A percentile compares a stretch with the other conserved stretches of the same genome.
These are phyloP conservation scores for Dimocarpus longan DNA, from an alignment of 345 rosid genomes.

Conservation along the genomic window DNA sequence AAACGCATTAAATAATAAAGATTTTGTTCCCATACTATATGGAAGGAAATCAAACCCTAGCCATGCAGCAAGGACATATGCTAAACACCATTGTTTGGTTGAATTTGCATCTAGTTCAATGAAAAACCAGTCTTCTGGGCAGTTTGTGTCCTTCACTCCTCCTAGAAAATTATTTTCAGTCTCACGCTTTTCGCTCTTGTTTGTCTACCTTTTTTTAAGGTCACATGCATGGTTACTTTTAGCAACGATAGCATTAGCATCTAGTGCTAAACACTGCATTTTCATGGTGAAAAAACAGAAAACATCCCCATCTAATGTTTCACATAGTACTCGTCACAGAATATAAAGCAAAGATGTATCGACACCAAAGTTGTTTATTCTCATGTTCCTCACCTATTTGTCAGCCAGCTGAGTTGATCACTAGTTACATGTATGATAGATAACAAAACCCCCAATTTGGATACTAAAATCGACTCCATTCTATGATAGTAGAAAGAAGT, in stretches of 20 bases:
- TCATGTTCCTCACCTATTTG: background rate
- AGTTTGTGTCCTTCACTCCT: background rate
- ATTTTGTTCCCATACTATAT: no score
- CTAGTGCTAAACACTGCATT: background rate
- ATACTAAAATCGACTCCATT: slow-evolving; percentile 5
- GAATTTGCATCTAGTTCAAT: background rate
- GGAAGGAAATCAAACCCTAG: no score
- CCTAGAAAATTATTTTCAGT: background rate
- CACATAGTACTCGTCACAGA: background rate
- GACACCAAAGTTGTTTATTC: background rate
- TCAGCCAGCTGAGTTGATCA: background rate
- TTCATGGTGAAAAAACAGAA: background rate
- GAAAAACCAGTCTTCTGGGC: background rate
- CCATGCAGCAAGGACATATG: no score
- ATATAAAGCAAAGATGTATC: background rate
- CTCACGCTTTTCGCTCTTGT: background rate
- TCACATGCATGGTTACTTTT: background rate
- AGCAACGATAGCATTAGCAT: background rate
- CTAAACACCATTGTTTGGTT: no score
- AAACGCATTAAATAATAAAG: background rate
- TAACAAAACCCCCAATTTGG: background rate
- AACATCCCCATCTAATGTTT: background rate
- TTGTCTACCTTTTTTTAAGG: background rate
- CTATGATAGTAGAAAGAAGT: background rate
- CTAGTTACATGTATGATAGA: background rate